Conservation (phyloP, 1,284 basidiomycete genomes). For the Prillingera fragicola region DNA sequence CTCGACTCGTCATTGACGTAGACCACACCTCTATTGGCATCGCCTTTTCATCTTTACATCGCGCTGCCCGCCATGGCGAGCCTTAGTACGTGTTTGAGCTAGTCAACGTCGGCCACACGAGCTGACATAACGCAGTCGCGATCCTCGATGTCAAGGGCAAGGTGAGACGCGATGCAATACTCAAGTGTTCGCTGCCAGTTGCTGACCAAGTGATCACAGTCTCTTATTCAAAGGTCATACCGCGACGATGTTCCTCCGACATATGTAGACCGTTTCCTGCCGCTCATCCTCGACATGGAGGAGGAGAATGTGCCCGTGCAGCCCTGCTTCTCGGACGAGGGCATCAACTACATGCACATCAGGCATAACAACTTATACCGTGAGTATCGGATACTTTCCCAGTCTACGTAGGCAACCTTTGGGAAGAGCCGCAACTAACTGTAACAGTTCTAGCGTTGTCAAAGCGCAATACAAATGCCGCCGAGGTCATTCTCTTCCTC, state of each 20-base stretch:
- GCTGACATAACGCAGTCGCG: constrained; percentile 56
- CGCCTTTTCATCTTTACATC: no score
- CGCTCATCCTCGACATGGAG: constrained; percentile 90
- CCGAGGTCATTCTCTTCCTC: constrained; percentile 94
- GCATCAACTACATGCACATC: constrained; percentile 98
- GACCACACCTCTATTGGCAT: no score
- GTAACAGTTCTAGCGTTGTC: constrained; percentile 82
- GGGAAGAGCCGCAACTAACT: neutral
- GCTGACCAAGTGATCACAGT: constrained; percentile 50
- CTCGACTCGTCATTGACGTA: no score
- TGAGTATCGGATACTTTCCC: no score
- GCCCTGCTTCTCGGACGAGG: constrained; percentile 89
- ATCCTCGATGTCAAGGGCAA: constrained; percentile 97
- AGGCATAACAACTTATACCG: constrained; percentile 95
- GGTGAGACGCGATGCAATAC: constrained; percentile 26
- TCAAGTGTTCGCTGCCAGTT: neutral
- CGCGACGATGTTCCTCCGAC: constrained; percentile 88
- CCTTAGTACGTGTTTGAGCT: constrained; percentile 17
- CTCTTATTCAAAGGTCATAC: constrained; percentile 95
- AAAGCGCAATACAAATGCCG: constrained; percentile 91
- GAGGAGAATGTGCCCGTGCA: constrained; percentile 93
- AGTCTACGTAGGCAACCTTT: no score
- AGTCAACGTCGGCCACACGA: no score
- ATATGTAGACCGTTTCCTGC: constrained; percentile 89
- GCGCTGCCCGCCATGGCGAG: constrained; percentile 37